These are phyloP conservation scores for Capsicum baccatum DNA, from an alignment of 257 asterid genomes.

Conservation along the genomic window DNA sequence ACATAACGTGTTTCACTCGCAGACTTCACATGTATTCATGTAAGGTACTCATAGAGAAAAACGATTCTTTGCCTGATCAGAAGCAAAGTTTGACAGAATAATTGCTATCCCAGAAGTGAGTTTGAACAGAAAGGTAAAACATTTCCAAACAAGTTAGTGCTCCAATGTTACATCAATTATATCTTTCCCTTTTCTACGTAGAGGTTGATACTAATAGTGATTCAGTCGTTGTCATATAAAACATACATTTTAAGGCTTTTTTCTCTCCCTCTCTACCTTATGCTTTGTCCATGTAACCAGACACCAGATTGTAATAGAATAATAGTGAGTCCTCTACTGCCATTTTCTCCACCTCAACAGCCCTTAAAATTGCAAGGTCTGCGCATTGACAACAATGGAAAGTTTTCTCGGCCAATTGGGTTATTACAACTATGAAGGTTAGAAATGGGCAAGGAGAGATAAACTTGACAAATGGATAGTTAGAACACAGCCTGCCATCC, in stretches of 20 bases:
- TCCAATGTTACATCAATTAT: not conserved
- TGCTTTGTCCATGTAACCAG: not conserved
- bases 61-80: conserved; percentile 9
- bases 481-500: not conserved
- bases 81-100: not conserved
- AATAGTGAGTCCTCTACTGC: not conserved
- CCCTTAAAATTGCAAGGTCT: not conserved
- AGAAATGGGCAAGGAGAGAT: not conserved
- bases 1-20: not conserved
- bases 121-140: not conserved
- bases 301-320: not conserved
- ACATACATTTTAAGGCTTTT: not conserved
- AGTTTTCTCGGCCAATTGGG: not conserved
- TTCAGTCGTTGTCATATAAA: not conserved
- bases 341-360: not conserved
- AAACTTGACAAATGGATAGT: not conserved
- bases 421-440: conserved; percentile 13
- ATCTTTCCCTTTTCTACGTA: not conserved
- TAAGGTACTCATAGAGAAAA: not conserved
- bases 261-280: not conserved
- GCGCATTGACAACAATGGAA: not conserved
- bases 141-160: not conserved
- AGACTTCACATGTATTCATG: conserved; percentile 11
- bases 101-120: not conserved
- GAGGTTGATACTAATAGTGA: not conserved